Percentiles rank a stretch among this genome's conserved stretches.
Conservation (phyloP, 2,329 filamentous ascomycete genomes). For the Neonectria faginata region DNA sequence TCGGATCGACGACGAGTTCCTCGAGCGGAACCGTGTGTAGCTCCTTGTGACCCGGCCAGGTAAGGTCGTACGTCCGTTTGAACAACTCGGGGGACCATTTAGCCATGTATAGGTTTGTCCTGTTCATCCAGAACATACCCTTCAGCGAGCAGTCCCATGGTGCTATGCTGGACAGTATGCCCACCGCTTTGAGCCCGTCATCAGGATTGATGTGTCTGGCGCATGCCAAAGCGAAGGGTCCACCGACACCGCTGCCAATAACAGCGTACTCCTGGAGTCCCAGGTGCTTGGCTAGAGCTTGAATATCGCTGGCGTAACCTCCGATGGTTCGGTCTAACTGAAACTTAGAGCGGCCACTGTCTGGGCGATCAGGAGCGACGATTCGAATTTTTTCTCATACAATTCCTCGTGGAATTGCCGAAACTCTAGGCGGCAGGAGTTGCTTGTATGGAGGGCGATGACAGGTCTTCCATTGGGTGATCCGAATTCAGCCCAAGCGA, state of each 20-base stretch:
- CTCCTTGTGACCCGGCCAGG: slow-evolving; percentile 5
- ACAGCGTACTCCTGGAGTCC: slow-evolving; percentile 16
- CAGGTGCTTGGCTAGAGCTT: slow-evolving; percentile 21
- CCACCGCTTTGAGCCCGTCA: slow-evolving; percentile 21
- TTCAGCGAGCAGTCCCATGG: slow-evolving; percentile 19
- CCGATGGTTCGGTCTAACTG: slow-evolving; percentile 19
- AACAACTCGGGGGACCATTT: slow-evolving; percentile 24
- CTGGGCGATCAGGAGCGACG: slow-evolving; percentile 28
- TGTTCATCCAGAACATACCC: slow-evolving; percentile 22
- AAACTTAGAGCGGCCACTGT: slow-evolving; percentile 25
- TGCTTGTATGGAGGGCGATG: slow-evolving; percentile 26
- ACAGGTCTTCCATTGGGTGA: slow-evolving; percentile 13
- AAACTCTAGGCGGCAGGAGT: slow-evolving; percentile 26
- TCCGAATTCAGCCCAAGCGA: slow-evolving; percentile 31
- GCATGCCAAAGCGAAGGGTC: slow-evolving; percentile 29
- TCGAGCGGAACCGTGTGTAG: slow-evolving; percentile 12
- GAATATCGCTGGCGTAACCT: slow-evolving; percentile 19
- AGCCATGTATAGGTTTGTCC: slow-evolving; percentile 15
- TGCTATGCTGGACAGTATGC: slow-evolving; percentile 16
- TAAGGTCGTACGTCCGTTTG: slow-evolving; percentile 11
- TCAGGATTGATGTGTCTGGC: slow-evolving; percentile 17
- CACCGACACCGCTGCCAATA: slow-evolving; percentile 28
- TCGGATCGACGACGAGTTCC: slow-evolving; percentile 2
- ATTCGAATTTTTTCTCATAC: slow-evolving; percentile 8
- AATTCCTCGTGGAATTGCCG: slow-evolving; percentile 22